phyloP scores from a whole-genome alignment of 2,329 filamentous ascomycete genomes.

The Blastomyces silverae region DNA sequence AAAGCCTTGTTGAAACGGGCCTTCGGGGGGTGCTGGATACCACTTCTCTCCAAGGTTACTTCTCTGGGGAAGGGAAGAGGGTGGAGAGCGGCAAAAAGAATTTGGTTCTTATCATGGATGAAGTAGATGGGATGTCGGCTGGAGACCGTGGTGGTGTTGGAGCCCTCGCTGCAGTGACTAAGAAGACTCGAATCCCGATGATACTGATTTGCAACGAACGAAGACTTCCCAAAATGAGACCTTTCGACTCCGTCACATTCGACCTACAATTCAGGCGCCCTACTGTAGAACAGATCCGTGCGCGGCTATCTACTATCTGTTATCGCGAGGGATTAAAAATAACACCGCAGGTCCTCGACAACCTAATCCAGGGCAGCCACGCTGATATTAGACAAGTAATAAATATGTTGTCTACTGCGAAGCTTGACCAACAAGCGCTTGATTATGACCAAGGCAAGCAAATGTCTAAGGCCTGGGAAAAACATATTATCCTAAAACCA shows the following conservation, averaged over 20 bases:
- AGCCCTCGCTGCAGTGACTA: constrained; percentile 87
- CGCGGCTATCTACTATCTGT: constrained; percentile 89
- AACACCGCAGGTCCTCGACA: constrained; percentile 74
- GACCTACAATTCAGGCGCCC: constrained; percentile 85
- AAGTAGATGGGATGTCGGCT: constrained; percentile 97
- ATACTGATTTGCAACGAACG: constrained; percentile 98
- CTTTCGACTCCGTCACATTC: constrained; percentile 78
- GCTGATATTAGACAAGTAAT: constrained; percentile 97
- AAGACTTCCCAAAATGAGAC: constrained; percentile 91
- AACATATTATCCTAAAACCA: constrained; percentile 90
- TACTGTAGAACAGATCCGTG: constrained; percentile 83
- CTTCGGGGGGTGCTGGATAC: constrained; percentile 90
- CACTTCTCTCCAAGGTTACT: constrained; percentile 85
- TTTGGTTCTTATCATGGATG: constrained; percentile 94
- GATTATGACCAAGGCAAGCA: constrained; percentile 78
- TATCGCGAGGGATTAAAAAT: constrained; percentile 86
- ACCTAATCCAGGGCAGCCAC: constrained; percentile 88
- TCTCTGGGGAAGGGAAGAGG: constrained; percentile 72
- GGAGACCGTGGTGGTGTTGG: constrained; percentile 94
- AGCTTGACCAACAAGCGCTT: constrained; percentile 74
- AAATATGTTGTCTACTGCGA: constrained; percentile 95
- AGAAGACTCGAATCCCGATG: constrained; percentile 87
- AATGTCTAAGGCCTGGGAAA: constrained; percentile 98
- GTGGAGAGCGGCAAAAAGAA: constrained; percentile 82
- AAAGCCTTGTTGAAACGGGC: constrained; percentile 84